Base-by-base conservation (phyloP, 1,284 basidiomycete species). In the Afroboletus lepidellus region DNA sequence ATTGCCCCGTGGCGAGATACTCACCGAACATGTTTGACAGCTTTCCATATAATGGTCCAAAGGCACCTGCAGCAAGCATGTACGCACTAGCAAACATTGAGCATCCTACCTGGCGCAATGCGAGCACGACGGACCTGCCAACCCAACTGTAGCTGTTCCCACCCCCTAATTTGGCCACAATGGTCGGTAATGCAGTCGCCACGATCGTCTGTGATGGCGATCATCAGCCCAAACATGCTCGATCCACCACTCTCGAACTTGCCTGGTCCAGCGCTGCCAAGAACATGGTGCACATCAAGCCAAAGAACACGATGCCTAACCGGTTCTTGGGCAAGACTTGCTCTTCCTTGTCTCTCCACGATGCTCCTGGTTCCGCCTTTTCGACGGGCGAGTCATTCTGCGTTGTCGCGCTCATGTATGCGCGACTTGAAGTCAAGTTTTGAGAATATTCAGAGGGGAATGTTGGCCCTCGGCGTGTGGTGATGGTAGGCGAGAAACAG, bases 141-240 rank as follows among this genome's bases (percentile, higher is more conserved):
- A 89, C 85, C 87, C 87, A 90, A 54, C 37, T 16, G 3, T 39
- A 39, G 23, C 8, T 39, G 37, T 23, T 24, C 15, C 37, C 37
- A 6, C 37, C 37, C 16, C 37, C 37, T 3, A 92, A 76, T 32
- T 86, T 70, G 13, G 65, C 71, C 8, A 90, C 87, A 45, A 92
- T 91, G 3, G 86, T 90, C 2, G 89, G 89, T 36, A 92, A 70
- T n/a, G 89, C 89, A 13, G 88, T 92, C 1, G 87, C 83, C 13
- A 90, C 83, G 54, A 90, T 89, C 3, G 85, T 87, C 85, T 89
- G 41, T 29, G 11, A 42, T 29, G 11, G 24, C 8, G n/a, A 29
- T 16, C 2, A 7, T 2, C 4, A 3, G 1, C 43, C 32, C 39
- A 36, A 15, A 36, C 15, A 3, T 0, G 15, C 23, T 15, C n/a